A percentile compares a stretch with the other conserved stretches of the same genome.
Evolutionary conservation across 495 filamentous ascomycete species (phyloP).

Genomic region (Neurospora pannonica): DNA sequence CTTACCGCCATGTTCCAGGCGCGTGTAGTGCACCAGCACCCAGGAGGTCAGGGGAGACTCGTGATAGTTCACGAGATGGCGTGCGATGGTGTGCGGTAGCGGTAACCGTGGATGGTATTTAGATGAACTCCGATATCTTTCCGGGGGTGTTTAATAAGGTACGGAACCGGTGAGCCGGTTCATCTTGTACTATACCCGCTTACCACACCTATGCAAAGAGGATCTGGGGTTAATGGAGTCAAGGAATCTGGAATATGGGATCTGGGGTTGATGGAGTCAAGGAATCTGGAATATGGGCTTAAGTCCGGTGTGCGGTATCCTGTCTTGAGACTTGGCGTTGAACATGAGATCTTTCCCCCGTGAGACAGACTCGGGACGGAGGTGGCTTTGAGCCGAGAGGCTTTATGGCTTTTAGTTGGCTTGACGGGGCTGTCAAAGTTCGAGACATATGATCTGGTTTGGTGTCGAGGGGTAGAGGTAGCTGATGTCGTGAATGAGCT

Average conservation of each 20-base stretch:
- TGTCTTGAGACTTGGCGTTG: neutral
- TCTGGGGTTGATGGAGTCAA: neutral
- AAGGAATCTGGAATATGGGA: neutral
- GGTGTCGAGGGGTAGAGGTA: neutral
- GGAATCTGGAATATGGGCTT: neutral
- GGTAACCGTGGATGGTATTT: neutral
- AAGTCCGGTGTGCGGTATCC: neutral
- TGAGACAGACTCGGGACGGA: neutral
- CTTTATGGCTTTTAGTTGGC: neutral
- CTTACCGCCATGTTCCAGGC: neutral
- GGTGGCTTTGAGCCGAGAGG: neutral
- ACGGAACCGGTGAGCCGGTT: neutral
- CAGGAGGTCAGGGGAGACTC: neutral
- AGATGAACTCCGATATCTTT: neutral
- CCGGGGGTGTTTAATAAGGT: no score
- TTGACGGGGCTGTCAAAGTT: neutral
- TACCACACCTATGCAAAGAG: neutral
- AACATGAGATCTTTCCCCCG: neutral
- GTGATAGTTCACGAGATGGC: neutral
- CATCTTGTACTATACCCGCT: neutral
- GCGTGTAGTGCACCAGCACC: neutral
- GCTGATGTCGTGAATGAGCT: neutral
- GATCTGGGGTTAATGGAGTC: neutral
- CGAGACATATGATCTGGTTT: neutral
- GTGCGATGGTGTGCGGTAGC: neutral